These are phyloP conservation scores for Cercis canadensis DNA, from an alignment of 306 rosid genomes.

Conservation along the genomic window DNA sequence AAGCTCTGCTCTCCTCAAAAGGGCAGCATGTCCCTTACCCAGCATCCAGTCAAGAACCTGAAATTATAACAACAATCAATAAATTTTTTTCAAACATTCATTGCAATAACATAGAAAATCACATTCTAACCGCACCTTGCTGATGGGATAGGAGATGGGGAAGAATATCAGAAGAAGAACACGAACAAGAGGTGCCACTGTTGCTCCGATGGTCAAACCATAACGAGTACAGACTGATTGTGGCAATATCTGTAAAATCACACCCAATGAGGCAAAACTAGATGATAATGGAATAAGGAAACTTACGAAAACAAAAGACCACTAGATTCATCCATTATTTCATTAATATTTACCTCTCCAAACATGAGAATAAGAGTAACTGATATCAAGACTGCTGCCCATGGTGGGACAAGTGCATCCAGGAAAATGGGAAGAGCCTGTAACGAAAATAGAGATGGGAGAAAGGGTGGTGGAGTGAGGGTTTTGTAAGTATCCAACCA, in stretches of 20 bases:
- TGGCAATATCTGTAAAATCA: slow-evolving; percentile 76
- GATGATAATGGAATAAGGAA: slow-evolving; percentile 20
- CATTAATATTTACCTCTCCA: slow-evolving; percentile 76
- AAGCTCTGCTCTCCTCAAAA: slow-evolving; percentile 95
- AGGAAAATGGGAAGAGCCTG: slow-evolving; percentile 95
- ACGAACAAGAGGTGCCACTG: slow-evolving; percentile 87
- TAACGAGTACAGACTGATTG: slow-evolving; percentile 93
- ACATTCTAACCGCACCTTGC: slow-evolving; percentile 68
- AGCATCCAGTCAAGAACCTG: slow-evolving; percentile 97
- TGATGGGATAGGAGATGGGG: slow-evolving; percentile 91
- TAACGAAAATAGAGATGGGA: background rate
- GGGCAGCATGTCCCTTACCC: slow-evolving; percentile 95
- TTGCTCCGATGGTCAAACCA: slow-evolving; percentile 89
- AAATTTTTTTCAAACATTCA: slow-evolving; percentile 11
- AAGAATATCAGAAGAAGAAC: slow-evolving; percentile 77
- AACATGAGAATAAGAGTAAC: slow-evolving; percentile 90
- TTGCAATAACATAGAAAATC: background rate
- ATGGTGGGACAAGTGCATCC: slow-evolving; percentile 82
- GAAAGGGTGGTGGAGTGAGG: background rate
- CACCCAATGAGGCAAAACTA: slow-evolving; percentile 6
- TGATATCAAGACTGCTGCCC: slow-evolving; percentile 82
- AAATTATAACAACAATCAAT: slow-evolving; percentile 32
- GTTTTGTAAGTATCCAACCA: background rate
- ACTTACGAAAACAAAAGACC: slow-evolving; percentile 28
- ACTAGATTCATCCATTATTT: slow-evolving; percentile 4